Evolutionary conservation across 2,329 filamentous ascomycete genomes (phyloP).

Genomic region (Alternaria atra): DNA sequence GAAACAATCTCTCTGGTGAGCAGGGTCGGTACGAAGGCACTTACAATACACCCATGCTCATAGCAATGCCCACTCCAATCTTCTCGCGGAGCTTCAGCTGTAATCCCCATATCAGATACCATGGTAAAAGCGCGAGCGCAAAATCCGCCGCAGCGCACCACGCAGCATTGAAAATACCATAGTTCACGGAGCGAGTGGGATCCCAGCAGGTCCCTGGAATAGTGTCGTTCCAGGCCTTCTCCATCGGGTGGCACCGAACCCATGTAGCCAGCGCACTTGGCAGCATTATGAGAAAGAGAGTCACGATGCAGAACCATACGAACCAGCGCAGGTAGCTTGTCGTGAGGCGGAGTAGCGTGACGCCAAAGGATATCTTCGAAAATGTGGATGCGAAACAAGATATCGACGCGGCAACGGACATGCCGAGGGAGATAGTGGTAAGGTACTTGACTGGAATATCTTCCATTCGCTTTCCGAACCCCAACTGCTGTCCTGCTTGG

Average conservation of each 20-base stretch:
- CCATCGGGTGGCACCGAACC: conserved; percentile 28
- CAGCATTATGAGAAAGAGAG: conserved; percentile 38
- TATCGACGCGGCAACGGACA: conserved; percentile 29
- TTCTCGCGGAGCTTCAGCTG: conserved; percentile 36
- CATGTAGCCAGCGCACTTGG: conserved; percentile 34
- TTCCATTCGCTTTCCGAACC: conserved; percentile 33
- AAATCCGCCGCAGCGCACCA: conserved; percentile 37
- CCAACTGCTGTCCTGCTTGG: conserved; percentile 31
- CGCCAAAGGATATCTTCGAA: conserved; percentile 41
- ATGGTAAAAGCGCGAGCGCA: conserved; percentile 37
- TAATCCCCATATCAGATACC: conserved; percentile 37
- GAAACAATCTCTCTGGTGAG: too few species aligned
- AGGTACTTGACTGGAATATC: conserved; percentile 29
- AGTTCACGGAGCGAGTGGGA: conserved; percentile 20
- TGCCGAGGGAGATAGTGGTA: conserved; percentile 23
- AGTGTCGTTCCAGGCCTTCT: conserved; percentile 27
- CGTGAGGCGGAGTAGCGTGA: conserved; percentile 38
- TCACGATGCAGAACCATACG: conserved; percentile 37
- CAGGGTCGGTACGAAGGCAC: too few species aligned
- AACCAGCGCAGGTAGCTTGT: conserved; percentile 21
- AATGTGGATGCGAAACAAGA: conserved; percentile 38
- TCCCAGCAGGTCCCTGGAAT: conserved; percentile 35
- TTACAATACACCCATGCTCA: conserved; percentile 41
- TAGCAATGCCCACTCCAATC: conserved; percentile 41
- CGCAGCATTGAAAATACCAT: conserved; percentile 43